These are phyloP conservation scores for Trametes punicea DNA, from an alignment of 768 basidiomycete species.

Conservation along the genomic window DNA sequence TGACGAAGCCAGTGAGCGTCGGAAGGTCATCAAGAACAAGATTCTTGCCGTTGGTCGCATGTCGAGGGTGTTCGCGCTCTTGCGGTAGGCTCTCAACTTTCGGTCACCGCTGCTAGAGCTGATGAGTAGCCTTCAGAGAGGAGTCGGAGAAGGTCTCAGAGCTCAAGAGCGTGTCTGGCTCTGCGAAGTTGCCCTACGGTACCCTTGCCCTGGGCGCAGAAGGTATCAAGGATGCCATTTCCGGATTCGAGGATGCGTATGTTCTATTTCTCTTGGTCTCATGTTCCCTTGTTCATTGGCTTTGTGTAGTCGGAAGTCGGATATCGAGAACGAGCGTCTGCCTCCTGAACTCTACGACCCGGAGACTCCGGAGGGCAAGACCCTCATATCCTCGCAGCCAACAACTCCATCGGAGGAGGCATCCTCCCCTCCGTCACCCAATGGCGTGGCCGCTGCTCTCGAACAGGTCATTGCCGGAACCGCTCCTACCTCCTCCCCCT, in stretches of 20 bases:
- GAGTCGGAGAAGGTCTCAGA: constrained; percentile 98
- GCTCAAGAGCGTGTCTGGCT: constrained; percentile 86
- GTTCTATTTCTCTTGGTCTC: constrained; percentile 34
- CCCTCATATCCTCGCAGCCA: constrained; percentile 50
- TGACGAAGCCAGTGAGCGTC: constrained; percentile 64
- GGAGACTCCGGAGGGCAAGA: constrained; percentile 65
- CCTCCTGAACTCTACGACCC: constrained; percentile 93
- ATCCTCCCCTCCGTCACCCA: constrained; percentile 28
- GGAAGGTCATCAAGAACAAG: constrained; percentile 96
- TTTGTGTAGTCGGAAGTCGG: constrained; percentile 79
- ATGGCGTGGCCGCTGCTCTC: constrained; percentile 31
- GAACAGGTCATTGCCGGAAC: constrained; percentile 28
- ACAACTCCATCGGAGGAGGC: constrained; percentile 51
- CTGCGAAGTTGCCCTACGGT: constrained; percentile 74
- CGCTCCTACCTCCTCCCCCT: constrained; percentile 25
- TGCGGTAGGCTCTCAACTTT: constrained; percentile 61
- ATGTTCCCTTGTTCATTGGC: not conserved
- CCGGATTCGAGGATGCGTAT: constrained; percentile 92
- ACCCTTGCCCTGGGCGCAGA: constrained; percentile 85
- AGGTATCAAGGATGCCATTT: constrained; percentile 93
- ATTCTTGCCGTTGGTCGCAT: constrained; percentile 97
- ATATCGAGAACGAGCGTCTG: constrained; percentile 98
- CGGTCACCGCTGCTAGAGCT: not conserved
- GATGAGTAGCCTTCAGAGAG: constrained; percentile 52
- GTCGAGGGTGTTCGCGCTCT: constrained; percentile 92